Percentiles rank a stretch among this genome's conserved stretches.
Evolutionary conservation across 495 filamentous ascomycete genomes (phyloP).

Genomic region (Bacidia rubella): DNA sequence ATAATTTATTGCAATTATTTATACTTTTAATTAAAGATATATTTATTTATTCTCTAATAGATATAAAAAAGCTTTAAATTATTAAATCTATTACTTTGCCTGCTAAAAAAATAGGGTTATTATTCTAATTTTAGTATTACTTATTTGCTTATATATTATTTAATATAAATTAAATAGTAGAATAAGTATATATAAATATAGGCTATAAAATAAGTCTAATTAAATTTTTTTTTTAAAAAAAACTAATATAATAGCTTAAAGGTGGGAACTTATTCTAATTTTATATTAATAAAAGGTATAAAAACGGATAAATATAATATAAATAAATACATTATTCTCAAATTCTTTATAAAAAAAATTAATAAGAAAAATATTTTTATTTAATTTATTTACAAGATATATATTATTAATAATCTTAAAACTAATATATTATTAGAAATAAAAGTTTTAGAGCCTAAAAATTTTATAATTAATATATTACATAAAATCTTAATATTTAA

Average conservation of each 20-base stretch:
- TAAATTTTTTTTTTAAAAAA: too few species aligned
- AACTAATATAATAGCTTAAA: background rate
- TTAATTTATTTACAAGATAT: slow-evolving; percentile 1
- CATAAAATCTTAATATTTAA: too few species aligned
- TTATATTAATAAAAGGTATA: background rate
- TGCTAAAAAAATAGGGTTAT: too few species aligned
- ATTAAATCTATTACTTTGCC: too few species aligned
- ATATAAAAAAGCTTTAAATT: too few species aligned
- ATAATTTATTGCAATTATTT: background rate
- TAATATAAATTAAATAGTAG: background rate
- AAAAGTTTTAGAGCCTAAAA: background rate
- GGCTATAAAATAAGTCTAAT: background rate
- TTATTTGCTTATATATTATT: background rate
- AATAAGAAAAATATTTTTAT: background rate
- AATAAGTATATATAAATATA: background rate
- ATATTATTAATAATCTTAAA: background rate
- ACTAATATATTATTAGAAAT: background rate
- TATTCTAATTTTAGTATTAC: background rate
- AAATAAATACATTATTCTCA: slow-evolving; percentile 2
- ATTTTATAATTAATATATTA: background rate
- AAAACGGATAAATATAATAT: background rate
- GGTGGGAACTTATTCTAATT: background rate
- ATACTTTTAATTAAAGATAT: too few species aligned
- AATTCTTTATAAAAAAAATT: background rate
- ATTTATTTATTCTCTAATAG: too few species aligned